phyloP scores from a whole-genome alignment of 345 rosid genomes.

The Ricinus communis region DNA sequence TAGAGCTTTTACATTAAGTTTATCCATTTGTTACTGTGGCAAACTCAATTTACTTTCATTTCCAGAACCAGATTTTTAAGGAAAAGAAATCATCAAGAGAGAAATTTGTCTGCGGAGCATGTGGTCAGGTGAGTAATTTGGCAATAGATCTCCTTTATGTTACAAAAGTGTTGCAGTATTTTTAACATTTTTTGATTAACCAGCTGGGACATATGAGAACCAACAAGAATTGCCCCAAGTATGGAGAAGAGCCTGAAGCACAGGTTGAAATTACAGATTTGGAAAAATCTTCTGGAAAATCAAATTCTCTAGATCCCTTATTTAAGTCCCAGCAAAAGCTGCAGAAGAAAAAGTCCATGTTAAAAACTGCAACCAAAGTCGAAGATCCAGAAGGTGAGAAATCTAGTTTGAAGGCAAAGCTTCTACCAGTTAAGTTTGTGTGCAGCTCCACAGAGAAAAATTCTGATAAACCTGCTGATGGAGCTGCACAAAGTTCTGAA shows the following conservation, averaged over 20 bases:
- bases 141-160: background rate
- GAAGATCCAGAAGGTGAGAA: conserved; percentile 63
- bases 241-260: conserved; percentile 75
- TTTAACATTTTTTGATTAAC: conserved; percentile 23
- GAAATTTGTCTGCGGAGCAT: conserved; percentile 92
- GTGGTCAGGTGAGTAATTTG: conserved; percentile 71
- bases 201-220: conserved; percentile 99
- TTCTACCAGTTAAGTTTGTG: conserved; percentile 69
- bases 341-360: conserved; percentile 52
- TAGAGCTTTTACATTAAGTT: background rate
- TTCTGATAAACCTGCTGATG: conserved; percentile 51
- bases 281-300: conserved; percentile 60
- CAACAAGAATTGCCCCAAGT: conserved; percentile 93
- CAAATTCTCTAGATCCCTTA: conserved; percentile 48
- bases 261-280: conserved; percentile 49
- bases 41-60: background rate
- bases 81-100: conserved; percentile 97
- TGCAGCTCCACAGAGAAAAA: conserved; percentile 54
- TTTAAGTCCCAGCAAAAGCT: conserved; percentile 55
- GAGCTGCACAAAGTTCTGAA: conserved; percentile 52
- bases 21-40: conserved; percentile 2
- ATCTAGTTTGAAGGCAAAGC: conserved; percentile 49
- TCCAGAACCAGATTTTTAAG: conserved; percentile 55
- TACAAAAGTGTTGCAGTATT: conserved; percentile 10
- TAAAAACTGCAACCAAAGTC: conserved; percentile 48